Base-by-base conservation (phyloP, 371 early-diverging fungal genomes). In the Antonospora locustae region DNA sequence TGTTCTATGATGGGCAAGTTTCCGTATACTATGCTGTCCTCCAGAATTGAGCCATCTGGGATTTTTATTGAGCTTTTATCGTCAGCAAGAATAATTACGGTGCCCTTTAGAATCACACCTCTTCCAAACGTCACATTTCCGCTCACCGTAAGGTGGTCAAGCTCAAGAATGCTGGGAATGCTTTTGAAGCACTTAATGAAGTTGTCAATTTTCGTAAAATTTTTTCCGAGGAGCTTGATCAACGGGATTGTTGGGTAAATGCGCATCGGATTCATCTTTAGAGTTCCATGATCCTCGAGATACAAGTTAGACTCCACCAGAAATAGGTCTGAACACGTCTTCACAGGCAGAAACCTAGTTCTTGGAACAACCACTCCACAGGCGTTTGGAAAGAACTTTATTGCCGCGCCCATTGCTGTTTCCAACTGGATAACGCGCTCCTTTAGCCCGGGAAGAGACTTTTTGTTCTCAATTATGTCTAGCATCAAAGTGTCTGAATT, bases 341-440 rank as follows among this genome's bases (percentile, higher is more conserved):
- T 97, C 63, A 97, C 95, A 28, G 98, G 98, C 67, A 94, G 77
- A 82, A 97, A 97, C 60, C 98, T 84, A 41, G 78, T 80, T 59
- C 98, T 81, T 4, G 95, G 95, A 2, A 97, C 98, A 63, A 94
- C 90, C 58, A 97, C 79, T 54, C 98, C 98, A 58, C 87, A 88
- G 11, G 91, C 86, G 34, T 83, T 84, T 24, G 80, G 74, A 75
- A 97, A 97, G 77, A 90, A 90, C 78, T 90, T 91, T 75, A 97
- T 97, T 37, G 90, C 91, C 7, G 95, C 91, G 72, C 95, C 95
- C 7, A 93, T 91, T 28, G 98, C 98, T 2, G 98, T 94, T 78
- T 97, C 98, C 6, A 97, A 79, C 76, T 97, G 95, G 52, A 94
- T 85, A 5, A 94, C 90, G 72, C 85, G 85, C 66, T 88, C 89